Evolutionary conservation across 306 rosid species (phyloP).

Genomic region (Medicago ruthenica): DNA sequence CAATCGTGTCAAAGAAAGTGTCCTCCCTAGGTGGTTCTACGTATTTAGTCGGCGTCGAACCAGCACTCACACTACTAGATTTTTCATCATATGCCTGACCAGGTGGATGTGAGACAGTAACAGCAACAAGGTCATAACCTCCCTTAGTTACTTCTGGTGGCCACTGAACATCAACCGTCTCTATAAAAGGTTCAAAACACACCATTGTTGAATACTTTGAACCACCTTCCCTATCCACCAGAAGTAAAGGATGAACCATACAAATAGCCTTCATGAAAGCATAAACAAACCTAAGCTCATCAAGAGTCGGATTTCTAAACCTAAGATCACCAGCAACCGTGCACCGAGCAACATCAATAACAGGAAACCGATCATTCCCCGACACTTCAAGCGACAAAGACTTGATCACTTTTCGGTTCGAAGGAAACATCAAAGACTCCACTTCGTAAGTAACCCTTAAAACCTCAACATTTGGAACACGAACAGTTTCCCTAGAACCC

Average conservation of each 20-base stretch:
- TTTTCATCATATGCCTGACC: slow-evolving; percentile 47
- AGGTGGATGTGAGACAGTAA: slow-evolving; percentile 45
- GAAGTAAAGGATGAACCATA: slow-evolving; percentile 69
- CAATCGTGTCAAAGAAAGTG: slow-evolving; percentile 37
- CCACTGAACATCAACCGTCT: slow-evolving; percentile 77
- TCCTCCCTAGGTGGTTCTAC: slow-evolving; percentile 41
- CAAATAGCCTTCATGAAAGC: slow-evolving; percentile 68
- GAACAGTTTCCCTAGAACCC: slow-evolving; percentile 67
- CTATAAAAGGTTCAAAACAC: slow-evolving; percentile 63
- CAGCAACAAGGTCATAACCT: slow-evolving; percentile 49
- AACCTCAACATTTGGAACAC: slow-evolving; percentile 63
- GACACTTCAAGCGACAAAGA: slow-evolving; percentile 47
- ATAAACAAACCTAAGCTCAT: slow-evolving; percentile 69
- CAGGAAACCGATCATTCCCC: slow-evolving; percentile 63
- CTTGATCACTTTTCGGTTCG: slow-evolving; percentile 65
- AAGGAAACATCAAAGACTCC: slow-evolving; percentile 68
- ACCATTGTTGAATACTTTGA: slow-evolving; percentile 57
- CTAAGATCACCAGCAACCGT: slow-evolving; percentile 49
- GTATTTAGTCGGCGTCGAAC: slow-evolving; percentile 48
- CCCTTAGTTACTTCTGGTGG: slow-evolving; percentile 45
- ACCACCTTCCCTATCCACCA: slow-evolving; percentile 61
- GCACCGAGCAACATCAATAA: slow-evolving; percentile 70
- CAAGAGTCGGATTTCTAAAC: slow-evolving; percentile 64
- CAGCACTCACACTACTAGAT: slow-evolving; percentile 40
- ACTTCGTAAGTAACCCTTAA: slow-evolving; percentile 66